These are phyloP conservation scores for Aureobasidium sp. DNA, from an alignment of 2,329 filamentous ascomycete species.

Conservation along the genomic window DNA sequence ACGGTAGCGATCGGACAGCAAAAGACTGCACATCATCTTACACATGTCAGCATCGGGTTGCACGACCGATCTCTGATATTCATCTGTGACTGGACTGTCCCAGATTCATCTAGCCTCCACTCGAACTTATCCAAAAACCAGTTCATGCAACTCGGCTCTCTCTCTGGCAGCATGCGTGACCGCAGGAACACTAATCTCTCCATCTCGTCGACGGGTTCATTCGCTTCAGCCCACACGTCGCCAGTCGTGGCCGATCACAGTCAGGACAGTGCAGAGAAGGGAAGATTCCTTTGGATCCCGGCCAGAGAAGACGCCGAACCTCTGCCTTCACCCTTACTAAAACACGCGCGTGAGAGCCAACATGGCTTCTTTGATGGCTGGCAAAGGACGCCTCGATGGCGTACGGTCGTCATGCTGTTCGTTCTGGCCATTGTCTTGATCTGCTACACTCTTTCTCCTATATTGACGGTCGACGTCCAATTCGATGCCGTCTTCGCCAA, in stretches of 20 bases:
- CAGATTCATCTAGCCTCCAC: background rate
- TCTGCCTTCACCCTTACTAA: constrained; percentile 21
- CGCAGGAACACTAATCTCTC: constrained; percentile 41
- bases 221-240: constrained; percentile 50
- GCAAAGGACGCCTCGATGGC: background rate
- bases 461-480: constrained; percentile 22
- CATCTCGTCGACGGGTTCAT: constrained; percentile 55
- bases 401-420: constrained; percentile 17
- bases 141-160: constrained; percentile 9
- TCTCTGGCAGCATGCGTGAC: constrained; percentile 13
- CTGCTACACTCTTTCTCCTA: constrained; percentile 15
- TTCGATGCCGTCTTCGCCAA: constrained; percentile 29
- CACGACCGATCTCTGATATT: constrained; percentile 5
- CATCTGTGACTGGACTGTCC: background rate
- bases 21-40: constrained; percentile 1
- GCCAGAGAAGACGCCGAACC: constrained; percentile 15
- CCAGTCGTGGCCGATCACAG: constrained; percentile 45
- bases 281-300: constrained; percentile 37
- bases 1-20: background rate
- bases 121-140: background rate
- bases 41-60: constrained; percentile 9
- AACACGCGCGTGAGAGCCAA: constrained; percentile 16
- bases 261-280: constrained; percentile 56
- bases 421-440: constrained; percentile 13
- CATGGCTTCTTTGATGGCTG: constrained; percentile 5